Conservation (phyloP, 345 rosid species). For the Bruguiera sexangula region DNA sequence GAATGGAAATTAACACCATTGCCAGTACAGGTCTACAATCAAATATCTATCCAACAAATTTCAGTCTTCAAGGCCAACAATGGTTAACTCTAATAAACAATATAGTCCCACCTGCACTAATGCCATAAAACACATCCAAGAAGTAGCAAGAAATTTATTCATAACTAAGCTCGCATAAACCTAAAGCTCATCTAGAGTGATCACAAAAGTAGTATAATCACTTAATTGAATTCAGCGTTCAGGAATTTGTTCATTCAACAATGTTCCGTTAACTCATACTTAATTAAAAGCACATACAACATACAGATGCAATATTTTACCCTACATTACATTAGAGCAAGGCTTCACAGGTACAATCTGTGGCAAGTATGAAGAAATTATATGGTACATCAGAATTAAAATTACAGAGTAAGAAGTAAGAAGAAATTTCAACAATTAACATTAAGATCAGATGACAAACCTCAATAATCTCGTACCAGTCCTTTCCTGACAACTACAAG, state of each 20-base stretch:
- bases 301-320: neutral
- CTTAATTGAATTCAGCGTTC: slow-evolving; percentile 21
- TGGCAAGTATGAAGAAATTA: neutral
- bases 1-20: neutral
- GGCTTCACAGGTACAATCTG: neutral
- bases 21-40: neutral
- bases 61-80: neutral
- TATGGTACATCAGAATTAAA: too few species aligned
- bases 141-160: neutral
- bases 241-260: too few species aligned
- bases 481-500: slow-evolving; percentile 66
- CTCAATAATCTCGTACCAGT: slow-evolving; percentile 72
- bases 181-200: slow-evolving; percentile 15
- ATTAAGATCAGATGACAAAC: slow-evolving; percentile 42
- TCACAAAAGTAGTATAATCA: slow-evolving; percentile 21
- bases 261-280: slow-evolving; percentile 4
- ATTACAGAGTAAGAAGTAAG: neutral
- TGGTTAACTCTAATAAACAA: too few species aligned
- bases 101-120: too few species aligned
- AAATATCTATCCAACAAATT: neutral
- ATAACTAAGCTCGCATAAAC: slow-evolving; percentile 13
- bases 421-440: neutral
- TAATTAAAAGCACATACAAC: slow-evolving; percentile 11
- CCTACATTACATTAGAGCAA: neutral
- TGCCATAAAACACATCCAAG: too few species aligned